These are phyloP conservation scores for Venturia aucupariae DNA, from an alignment of 2,329 filamentous ascomycete species.

Conservation along the genomic window DNA sequence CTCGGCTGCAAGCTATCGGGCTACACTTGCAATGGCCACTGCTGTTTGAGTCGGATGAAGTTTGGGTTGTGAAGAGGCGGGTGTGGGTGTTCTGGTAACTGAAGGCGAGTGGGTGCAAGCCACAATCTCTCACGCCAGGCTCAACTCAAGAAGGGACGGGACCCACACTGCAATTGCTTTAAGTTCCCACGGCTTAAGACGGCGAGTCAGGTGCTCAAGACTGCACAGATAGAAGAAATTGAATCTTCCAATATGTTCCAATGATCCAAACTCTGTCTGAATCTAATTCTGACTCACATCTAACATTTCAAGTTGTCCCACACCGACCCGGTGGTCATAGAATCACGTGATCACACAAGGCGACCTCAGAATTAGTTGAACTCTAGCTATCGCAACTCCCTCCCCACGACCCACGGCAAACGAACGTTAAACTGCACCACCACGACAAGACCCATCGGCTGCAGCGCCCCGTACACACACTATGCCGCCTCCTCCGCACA, in stretches of 20 bases:
- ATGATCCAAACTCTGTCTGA: neutral
- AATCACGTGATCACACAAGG: constrained; percentile 4
- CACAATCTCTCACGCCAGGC: neutral
- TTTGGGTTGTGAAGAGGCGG: neutral
- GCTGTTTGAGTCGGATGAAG: neutral
- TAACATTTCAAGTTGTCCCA: neutral
- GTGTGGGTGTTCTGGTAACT: neutral
- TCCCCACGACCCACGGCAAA: neutral
- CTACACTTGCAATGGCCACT: neutral
- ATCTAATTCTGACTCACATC: neutral
- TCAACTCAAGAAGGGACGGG: neutral
- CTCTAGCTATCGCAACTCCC: neutral
- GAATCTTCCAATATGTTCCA: neutral
- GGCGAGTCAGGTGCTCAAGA: neutral
- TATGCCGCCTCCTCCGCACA: constrained; percentile 93
- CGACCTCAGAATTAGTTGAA: constrained; percentile 3
- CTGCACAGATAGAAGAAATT: neutral
- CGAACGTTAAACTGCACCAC: constrained; percentile 1
- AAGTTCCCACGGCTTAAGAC: neutral
- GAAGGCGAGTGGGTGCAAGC: neutral
- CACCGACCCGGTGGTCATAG: neutral
- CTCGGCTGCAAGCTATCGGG: neutral
- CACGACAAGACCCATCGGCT: constrained; percentile 6
- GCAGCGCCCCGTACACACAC: constrained; percentile 26
- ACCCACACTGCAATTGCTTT: neutral